phyloP scores from a whole-genome alignment of 441 rosid species.

The Kokia cookei region DNA sequence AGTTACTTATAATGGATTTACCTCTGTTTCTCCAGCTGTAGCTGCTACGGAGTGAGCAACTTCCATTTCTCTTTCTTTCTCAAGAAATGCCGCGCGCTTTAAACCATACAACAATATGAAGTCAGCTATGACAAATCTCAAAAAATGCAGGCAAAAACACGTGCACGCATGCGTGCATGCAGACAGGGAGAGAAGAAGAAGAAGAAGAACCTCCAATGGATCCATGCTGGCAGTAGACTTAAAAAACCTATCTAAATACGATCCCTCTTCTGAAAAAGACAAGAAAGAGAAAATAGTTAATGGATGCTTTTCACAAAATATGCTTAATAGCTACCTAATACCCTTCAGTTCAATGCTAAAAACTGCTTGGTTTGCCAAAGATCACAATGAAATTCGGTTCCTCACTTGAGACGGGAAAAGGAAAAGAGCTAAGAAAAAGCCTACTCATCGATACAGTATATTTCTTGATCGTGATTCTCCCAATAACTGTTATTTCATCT shows the following conservation, averaged over 20 bases:
- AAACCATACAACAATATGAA: background rate
- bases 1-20: conserved; percentile 11
- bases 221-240: conserved; percentile 71
- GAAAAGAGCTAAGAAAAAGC: background rate
- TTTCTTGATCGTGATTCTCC: background rate
- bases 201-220: conserved; percentile 48
- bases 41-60: conserved; percentile 84
- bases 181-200: background rate
- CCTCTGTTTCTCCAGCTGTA: conserved; percentile 80
- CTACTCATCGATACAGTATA: background rate
- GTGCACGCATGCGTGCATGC: background rate
- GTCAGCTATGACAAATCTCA: background rate
- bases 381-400: background rate
- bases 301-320: background rate
- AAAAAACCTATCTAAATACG: conserved; percentile 75
- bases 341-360: background rate
- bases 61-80: conserved; percentile 78
- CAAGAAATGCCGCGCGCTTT: conserved; percentile 75
- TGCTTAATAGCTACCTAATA: background rate
- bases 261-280: conserved; percentile 61
- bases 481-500: background rate
- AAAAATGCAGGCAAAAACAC: background rate
- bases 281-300: background rate
- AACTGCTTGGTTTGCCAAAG: background rate
- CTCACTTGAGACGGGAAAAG: background rate